These are phyloP conservation scores for Helotiales sp. DNA, from an alignment of 2,329 filamentous ascomycete genomes.

Conservation along the genomic window DNA sequence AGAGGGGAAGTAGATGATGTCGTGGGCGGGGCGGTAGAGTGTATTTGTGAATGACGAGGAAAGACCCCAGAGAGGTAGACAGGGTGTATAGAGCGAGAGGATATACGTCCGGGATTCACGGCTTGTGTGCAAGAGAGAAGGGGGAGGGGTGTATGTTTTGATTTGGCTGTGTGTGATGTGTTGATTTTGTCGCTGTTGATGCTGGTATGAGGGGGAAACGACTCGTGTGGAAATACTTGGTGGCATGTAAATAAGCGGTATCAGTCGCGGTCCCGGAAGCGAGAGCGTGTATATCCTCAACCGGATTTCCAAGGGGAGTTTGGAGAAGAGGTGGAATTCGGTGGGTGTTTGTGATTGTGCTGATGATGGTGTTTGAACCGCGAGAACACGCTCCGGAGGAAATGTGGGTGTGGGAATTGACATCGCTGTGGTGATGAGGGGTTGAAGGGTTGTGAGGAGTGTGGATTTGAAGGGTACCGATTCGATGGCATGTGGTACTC, in stretches of 20 bases:
- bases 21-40: background rate
- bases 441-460: background rate
- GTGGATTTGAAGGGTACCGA: too few species aligned
- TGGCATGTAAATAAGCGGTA: conserved; percentile 25
- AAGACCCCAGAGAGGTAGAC: conserved; percentile 18
- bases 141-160: conserved; percentile 1
- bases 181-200: background rate
- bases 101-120: conserved; percentile 22
- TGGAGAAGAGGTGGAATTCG: conserved; percentile 27
- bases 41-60: background rate
- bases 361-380: background rate
- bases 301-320: conserved; percentile 34
- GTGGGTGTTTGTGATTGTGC: background rate
- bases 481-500: too few species aligned
- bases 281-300: conserved; percentile 31
- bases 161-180: background rate
- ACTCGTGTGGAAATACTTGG: background rate
- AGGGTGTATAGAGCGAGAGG: conserved; percentile 19
- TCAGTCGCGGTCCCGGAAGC: conserved; percentile 27
- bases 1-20: background rate
- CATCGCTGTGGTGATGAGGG: background rate
- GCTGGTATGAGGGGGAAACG: background rate
- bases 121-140: conserved; percentile 24
- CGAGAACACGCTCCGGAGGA: too few species aligned
- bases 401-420: background rate